phyloP scores from a whole-genome alignment of 495 filamentous ascomycete species.

The Penicillium atrosanguineum region DNA sequence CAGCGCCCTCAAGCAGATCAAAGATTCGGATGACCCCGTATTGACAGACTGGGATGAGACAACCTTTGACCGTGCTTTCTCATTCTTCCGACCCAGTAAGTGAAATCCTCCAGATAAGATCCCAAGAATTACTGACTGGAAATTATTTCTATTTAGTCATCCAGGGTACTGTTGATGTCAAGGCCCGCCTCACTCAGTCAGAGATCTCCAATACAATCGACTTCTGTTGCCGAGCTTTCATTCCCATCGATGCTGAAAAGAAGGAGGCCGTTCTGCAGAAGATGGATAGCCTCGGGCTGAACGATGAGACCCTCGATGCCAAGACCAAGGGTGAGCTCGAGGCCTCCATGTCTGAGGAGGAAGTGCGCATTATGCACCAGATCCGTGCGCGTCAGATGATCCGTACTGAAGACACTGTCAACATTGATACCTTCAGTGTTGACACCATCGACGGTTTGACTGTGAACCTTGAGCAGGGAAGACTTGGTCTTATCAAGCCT shows the following conservation, averaged over 20 bases:
- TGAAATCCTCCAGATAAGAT: no score
- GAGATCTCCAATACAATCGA: constrained; percentile 36
- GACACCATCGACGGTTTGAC: constrained; percentile 38
- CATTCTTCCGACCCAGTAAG: neutral
- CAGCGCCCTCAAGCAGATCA: constrained; percentile 46
- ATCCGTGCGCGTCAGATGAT: constrained; percentile 19
- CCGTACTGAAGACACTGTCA: constrained; percentile 27
- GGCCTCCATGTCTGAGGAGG: constrained; percentile 18
- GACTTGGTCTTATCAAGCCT: constrained; percentile 3
- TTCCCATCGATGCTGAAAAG: constrained; percentile 19
- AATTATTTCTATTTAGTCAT: constrained; percentile 27
- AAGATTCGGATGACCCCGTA: constrained; percentile 27
- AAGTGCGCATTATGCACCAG: constrained; percentile 25
- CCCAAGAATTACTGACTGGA: neutral
- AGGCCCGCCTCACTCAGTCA: constrained; percentile 27
- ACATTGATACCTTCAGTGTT: constrained; percentile 32
- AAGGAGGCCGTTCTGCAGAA: constrained; percentile 24
- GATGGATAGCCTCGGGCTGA: constrained; percentile 13
- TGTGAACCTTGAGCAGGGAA: constrained; percentile 29
- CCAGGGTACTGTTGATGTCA: constrained; percentile 36
- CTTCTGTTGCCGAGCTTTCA: constrained; percentile 35
- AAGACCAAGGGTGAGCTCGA: constrained; percentile 1
- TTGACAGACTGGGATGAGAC: constrained; percentile 42
- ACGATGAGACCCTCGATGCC: neutral
- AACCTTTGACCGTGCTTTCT: constrained; percentile 46